Evolutionary conservation across 1,139 yeast genomes (phyloP).

Genomic region (Lodderomyces oxycetoniae): DNA sequence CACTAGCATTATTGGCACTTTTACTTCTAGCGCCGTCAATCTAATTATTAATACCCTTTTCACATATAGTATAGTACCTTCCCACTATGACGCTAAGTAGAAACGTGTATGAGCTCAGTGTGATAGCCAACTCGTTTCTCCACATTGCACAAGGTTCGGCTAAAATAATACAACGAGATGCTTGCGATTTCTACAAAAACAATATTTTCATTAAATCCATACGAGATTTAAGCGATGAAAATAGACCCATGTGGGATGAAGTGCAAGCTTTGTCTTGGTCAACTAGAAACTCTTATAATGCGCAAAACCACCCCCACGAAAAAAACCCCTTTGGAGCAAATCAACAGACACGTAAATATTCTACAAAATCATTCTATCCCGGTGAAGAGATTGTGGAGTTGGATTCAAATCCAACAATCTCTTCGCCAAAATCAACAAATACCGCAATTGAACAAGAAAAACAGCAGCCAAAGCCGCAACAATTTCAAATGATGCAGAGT

Average conservation of each 20-base stretch:
- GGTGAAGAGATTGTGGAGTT: slow-evolving; percentile 10
- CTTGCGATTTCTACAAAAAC: slow-evolving; percentile 16
- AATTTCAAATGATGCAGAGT: slow-evolving; percentile 53
- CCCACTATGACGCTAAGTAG: slow-evolving; percentile 12
- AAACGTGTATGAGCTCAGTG: slow-evolving; percentile 23
- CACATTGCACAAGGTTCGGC: slow-evolving; percentile 23
- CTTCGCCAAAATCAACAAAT: neutral
- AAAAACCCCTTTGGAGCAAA: slow-evolving; percentile 9
- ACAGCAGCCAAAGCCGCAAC: slow-evolving; percentile 18
- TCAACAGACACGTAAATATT: slow-evolving; percentile 13
- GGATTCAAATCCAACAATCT: slow-evolving; percentile 10
- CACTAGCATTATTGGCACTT: too few relatives aligned
- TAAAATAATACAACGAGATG: slow-evolving; percentile 20
- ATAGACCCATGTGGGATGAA: slow-evolving; percentile 24
- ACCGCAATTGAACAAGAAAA: slow-evolving; percentile 32
- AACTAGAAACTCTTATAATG: too few relatives aligned
- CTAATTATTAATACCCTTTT: too few relatives aligned
- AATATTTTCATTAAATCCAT: slow-evolving; percentile 19
- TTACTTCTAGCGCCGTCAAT: too few relatives aligned
- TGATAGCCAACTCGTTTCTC: slow-evolving; percentile 25
- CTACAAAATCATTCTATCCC: slow-evolving; percentile 13
- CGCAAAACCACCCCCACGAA: slow-evolving; percentile 5
- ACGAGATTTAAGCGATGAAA: slow-evolving; percentile 19
- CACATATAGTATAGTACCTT: too few relatives aligned
- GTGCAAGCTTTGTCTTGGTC: slow-evolving; percentile 22